phyloP scores from a whole-genome alignment of 1,284 basidiomycete species.

The Marasmius fiardii region DNA sequence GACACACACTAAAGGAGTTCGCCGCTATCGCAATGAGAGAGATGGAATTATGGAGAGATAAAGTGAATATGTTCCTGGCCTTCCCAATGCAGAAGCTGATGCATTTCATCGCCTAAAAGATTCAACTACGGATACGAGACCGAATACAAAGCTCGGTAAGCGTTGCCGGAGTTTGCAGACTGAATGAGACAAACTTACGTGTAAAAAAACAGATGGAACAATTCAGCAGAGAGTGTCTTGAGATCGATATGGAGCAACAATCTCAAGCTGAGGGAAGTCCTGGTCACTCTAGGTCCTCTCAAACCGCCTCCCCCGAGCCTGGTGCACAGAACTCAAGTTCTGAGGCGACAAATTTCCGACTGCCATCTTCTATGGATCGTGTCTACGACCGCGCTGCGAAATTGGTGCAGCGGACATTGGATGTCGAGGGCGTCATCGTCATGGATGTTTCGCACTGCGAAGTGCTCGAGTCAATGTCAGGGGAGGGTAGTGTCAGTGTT shows the following conservation, averaged over 20 bases:
- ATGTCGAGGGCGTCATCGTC: conserved; percentile 89
- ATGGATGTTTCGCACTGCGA: conserved; percentile 93
- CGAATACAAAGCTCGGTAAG: conserved; percentile 84
- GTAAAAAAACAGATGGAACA: conserved; percentile 72
- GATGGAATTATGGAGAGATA: conserved; percentile 93
- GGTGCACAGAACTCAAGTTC: background rate
- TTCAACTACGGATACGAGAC: conserved; percentile 87
- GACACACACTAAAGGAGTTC: conserved; percentile 94
- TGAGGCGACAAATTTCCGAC: conserved; percentile 24
- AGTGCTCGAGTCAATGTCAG: conserved; percentile 71
- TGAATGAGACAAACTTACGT: conserved; percentile 4
- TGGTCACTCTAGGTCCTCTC: conserved; percentile 3
- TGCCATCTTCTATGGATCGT: conserved; percentile 71
- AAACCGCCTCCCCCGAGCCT: conserved; percentile 11
- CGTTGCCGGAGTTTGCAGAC: conserved; percentile 7
- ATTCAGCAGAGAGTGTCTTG: conserved; percentile 92
- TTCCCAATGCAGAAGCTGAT: background rate
- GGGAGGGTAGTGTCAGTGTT: conserved; percentile 65
- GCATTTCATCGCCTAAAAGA: conserved; percentile 37
- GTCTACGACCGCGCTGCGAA: conserved; percentile 87
- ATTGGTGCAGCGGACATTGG: conserved; percentile 85
- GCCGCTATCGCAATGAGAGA: conserved; percentile 94
- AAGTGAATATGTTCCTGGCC: conserved; percentile 41
- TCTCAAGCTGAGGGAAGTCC: background rate
- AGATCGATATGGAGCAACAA: conserved; percentile 69